A percentile compares a stretch with the other conserved stretches of the same genome.
Conservation (phyloP, 345 rosid genomes). For the Punica granatum region DNA sequence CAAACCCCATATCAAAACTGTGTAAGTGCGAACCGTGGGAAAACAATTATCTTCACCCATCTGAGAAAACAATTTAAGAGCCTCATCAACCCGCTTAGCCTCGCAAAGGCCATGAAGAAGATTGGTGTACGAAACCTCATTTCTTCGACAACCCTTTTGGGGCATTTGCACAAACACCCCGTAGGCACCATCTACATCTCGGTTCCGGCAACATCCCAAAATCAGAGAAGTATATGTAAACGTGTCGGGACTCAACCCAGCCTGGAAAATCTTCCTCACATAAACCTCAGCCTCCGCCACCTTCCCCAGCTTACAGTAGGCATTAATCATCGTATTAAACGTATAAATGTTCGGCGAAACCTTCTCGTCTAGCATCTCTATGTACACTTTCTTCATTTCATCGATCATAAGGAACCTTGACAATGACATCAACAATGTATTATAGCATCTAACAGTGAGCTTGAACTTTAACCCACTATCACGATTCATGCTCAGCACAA, state of each 20-base stretch:
- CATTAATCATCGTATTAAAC: constrained; percentile 69
- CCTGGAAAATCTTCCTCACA: constrained; percentile 52
- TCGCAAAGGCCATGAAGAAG: constrained; percentile 84
- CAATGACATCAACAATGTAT: constrained; percentile 47
- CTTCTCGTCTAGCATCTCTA: constrained; percentile 41
- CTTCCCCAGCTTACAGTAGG: constrained; percentile 59
- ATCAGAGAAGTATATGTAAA: constrained; percentile 75
- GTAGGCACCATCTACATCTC: constrained; percentile 58
- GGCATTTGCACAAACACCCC: constrained; percentile 52
- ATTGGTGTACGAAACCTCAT: constrained; percentile 65
- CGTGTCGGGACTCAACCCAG: constrained; percentile 51
- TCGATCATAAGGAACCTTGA: constrained; percentile 44
- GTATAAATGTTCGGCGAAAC: constrained; percentile 48
- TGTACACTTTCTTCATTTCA: constrained; percentile 50
- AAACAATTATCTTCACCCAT: constrained; percentile 60
- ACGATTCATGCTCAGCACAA: constrained; percentile 31
- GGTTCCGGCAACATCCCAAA: constrained; percentile 65
- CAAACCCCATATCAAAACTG: constrained; percentile 59
- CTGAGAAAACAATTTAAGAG: constrained; percentile 41
- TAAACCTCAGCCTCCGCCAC: constrained; percentile 46
- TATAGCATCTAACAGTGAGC: constrained; percentile 47
- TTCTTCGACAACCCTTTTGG: constrained; percentile 53
- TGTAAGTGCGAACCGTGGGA: constrained; percentile 74
- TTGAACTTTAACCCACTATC: constrained; percentile 31
- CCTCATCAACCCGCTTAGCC: constrained; percentile 57